phyloP scores from a whole-genome alignment of 345 rosid species.

The Capsella bursapastoris region DNA sequence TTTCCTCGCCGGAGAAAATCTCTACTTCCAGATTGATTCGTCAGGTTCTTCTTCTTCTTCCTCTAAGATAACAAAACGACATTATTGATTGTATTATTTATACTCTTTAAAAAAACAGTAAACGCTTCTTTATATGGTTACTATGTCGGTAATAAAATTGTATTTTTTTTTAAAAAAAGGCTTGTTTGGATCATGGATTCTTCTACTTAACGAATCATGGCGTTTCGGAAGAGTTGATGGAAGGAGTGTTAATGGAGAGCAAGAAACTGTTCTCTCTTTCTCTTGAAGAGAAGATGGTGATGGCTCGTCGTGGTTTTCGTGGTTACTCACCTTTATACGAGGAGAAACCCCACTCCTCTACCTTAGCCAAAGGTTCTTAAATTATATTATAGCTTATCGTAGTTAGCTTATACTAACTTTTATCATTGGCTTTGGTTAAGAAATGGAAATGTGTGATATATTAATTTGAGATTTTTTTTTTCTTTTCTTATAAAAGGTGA shows the following conservation, averaged over 20 bases:
- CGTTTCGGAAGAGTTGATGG: conserved; percentile 58
- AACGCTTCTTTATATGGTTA: not conserved
- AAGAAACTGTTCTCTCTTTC: conserved; percentile 73
- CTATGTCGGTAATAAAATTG: not conserved
- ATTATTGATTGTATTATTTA: not conserved
- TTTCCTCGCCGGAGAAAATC: conserved; percentile 52
- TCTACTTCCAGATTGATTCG: conserved; percentile 55
- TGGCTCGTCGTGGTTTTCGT: conserved; percentile 51
- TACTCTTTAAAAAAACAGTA: not conserved
- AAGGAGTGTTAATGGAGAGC: conserved; percentile 56
- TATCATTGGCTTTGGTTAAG: not conserved
- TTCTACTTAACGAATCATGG: conserved; percentile 90
- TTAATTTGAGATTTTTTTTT: not conserved
- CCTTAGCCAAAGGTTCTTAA: conserved; percentile 20
- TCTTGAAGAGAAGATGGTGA: conserved; percentile 58
- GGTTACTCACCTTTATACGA: conserved; percentile 71
- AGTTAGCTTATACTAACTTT: not conserved
- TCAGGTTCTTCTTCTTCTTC: conserved; percentile 46
- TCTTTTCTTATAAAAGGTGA: conserved; percentile 53
- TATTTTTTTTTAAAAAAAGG: conserved; percentile 44
- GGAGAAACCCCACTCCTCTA: conserved; percentile 47
- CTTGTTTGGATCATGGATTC: conserved; percentile 78
- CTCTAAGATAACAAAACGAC: not conserved
- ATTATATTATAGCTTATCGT: not conserved
- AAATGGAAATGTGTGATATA: not conserved